A percentile compares a stretch with the other conserved stretches of the same genome.
Conservation (phyloP, 495 filamentous ascomycete genomes). For the Hypomontagnella monticulosa region DNA sequence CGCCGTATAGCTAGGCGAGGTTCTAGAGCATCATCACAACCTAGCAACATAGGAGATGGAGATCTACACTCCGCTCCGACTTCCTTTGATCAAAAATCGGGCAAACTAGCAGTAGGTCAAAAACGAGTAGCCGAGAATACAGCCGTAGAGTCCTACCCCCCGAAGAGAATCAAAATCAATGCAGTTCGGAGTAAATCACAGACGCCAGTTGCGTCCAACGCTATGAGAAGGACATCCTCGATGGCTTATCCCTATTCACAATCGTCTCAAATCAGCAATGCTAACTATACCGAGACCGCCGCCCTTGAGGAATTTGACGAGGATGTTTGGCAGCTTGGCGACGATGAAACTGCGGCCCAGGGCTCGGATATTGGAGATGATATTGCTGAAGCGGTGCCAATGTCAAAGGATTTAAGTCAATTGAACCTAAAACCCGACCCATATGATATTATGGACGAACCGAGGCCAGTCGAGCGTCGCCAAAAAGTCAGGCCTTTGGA, state of each 20-base stretch:
- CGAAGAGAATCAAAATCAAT: constrained; percentile 28
- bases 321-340: not conserved
- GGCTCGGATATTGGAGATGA: constrained; percentile 1
- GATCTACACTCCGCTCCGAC: not conserved
- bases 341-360: not conserved
- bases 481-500: not conserved
- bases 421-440: not conserved
- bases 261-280: not conserved
- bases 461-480: not conserved
- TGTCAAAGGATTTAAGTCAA: not conserved
- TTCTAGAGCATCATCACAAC: constrained; percentile 1
- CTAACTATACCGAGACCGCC: not conserved
- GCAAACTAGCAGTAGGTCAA: not conserved
- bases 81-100: not conserved
- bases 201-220: not conserved
- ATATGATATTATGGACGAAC: not conserved
- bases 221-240: not conserved
- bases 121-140: constrained; percentile 2
- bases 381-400: not conserved
- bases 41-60: not conserved
- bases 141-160: not conserved
- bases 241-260: not conserved
- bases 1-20: constrained; percentile 31
- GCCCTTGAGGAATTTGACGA: not conserved
- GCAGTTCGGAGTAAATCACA: constrained; percentile 10